Evolutionary conservation across 306 rosid species (phyloP), one percentile per base, ranked within the genome.

Genomic region (Cicer cuneatum): DNA sequence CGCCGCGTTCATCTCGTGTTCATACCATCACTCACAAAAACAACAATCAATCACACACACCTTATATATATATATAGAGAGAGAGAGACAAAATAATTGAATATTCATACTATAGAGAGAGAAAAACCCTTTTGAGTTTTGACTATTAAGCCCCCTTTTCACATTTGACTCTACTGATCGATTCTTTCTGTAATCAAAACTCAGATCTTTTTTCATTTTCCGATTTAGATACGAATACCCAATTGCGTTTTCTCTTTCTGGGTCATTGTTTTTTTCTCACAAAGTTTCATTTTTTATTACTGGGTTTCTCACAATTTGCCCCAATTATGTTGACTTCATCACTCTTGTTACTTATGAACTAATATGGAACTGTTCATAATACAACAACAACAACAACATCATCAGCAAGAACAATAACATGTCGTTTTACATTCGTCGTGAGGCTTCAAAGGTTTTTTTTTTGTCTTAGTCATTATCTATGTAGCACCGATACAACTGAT

Each of bases 361-460:
- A 90, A 84, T 89, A 94, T 94, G 99, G 99, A 92, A 92, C 77
- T 90, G 71, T 81, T 81, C 74, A 54, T 84, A 80, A 45, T 74
- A 35, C 81, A 68, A 35, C 8, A 38, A n/a, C 64, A 10, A 65
- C 48, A 24, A 67, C 75, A 54, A 77, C 82, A 65, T 61, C 76
- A 72, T 15, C 60, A 29, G 18, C 7, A 64, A 63, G 3, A 54
- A 52, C 5, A 67, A 75, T 47, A 88, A 85, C 85, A 91, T 91
- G 97, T 81, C 95, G 81, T 83, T 90, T 90, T 95, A 92, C 93
- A 90, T 95, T 85, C 90, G 97, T 82, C 99, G 99, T 40, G 97
- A 95, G 86, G 85, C 98, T 66, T 92, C 98, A 7, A 95, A 95
- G 99, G 98, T 65, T 10, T 18, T 6, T 2, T 2, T 65, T 2